Evolutionary conservation across 1,139 yeast species (phyloP).

Genomic region (Casaregolazyma suthepensis): DNA sequence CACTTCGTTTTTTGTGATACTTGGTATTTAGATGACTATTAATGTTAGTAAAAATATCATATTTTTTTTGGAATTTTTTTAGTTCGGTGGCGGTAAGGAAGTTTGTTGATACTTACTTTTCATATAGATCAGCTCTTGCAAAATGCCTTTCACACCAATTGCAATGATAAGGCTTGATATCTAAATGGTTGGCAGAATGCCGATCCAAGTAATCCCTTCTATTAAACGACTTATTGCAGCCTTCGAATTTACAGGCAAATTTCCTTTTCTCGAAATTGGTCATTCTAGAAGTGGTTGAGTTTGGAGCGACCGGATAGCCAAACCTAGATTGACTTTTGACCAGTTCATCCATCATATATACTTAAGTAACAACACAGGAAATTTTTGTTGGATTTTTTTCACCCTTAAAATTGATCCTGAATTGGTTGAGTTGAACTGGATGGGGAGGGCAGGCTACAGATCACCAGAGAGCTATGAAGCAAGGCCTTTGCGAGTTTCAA

Average conservation of each 20-base stretch:
- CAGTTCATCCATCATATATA: neutral
- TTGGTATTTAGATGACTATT: conserved; percentile 27
- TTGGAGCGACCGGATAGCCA: conserved; percentile 2
- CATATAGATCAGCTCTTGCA: conserved; percentile 32
- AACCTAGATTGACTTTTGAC: neutral
- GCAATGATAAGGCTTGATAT: conserved; percentile 31
- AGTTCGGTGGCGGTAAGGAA: neutral
- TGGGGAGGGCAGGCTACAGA: neutral
- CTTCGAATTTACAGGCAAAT: conserved; percentile 30
- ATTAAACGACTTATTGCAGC: conserved; percentile 34
- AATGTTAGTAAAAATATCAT: neutral
- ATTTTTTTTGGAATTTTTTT: neutral
- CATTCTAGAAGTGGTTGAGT: neutral
- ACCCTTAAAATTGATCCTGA: neutral
- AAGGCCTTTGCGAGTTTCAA: neutral
- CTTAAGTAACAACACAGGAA: neutral
- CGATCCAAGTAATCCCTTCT: conserved; percentile 36
- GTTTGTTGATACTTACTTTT: conserved; percentile 18
- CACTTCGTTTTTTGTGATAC: conserved; percentile 26
- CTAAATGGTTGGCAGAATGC: conserved; percentile 34
- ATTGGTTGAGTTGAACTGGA: neutral
- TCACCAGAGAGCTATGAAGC: neutral
- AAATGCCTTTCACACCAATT: conserved; percentile 31
- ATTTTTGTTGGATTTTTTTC: neutral
- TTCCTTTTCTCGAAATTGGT: conserved; percentile 12